Conservation (phyloP, 129 eudicot genomes). For the Solidago caesia region DNA sequence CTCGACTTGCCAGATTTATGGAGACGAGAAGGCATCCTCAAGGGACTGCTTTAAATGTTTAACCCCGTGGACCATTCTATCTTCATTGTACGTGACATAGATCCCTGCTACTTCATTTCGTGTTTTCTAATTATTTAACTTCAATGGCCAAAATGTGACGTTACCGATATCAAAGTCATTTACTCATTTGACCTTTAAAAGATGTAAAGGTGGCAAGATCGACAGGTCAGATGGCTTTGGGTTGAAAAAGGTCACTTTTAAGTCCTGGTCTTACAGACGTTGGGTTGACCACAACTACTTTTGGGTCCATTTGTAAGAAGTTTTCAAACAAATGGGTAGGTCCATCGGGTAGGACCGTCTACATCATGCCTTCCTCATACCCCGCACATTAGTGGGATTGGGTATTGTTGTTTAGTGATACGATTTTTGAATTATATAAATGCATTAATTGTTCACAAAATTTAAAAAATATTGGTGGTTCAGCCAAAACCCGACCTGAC, state of each 20-base stretch:
- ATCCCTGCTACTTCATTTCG: background rate
- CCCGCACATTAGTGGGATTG: too few species aligned
- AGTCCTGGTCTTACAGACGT: background rate
- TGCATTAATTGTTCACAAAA: too few species aligned
- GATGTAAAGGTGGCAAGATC: background rate
- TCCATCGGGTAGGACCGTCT: too few species aligned
- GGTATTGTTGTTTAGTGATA: too few species aligned
- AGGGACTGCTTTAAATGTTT: slow-evolving; percentile 96
- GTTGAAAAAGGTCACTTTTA: background rate
- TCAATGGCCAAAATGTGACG: background rate
- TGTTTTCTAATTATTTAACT: background rate
- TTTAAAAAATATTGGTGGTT: too few species aligned
- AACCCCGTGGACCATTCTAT: slow-evolving; percentile 80
- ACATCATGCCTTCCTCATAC: too few species aligned
- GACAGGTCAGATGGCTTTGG: background rate
- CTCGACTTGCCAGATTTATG: slow-evolving; percentile 65
- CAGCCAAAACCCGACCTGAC: too few species aligned
- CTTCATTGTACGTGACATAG: slow-evolving; percentile 58
- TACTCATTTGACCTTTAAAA: background rate
- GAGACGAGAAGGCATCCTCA: slow-evolving; percentile 73
- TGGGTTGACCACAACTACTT: background rate
- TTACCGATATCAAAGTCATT: background rate
- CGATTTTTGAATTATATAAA: too few species aligned
- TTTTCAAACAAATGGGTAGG: background rate
- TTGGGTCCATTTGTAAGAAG: background rate